A percentile compares a stretch with the other conserved stretches of the same genome.
phyloP scores from a whole-genome alignment of 2,329 filamentous ascomycete genomes.

The Thyridium curvatum region DNA sequence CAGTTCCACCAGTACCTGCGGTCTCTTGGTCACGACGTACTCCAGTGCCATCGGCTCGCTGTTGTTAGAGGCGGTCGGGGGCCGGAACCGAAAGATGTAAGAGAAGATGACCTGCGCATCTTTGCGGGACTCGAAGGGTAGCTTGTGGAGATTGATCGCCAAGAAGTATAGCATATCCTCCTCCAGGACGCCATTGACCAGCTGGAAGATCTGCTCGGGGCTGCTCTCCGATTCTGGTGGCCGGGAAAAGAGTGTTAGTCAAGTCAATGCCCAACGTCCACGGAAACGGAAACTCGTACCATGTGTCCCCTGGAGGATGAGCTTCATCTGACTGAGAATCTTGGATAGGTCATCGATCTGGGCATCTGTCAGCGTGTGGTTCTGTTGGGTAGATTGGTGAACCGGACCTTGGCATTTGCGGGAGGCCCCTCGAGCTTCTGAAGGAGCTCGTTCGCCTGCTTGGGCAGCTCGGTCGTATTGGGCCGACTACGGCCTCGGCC shows the following conservation, averaged over 20 bases:
- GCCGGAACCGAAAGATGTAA: slow-evolving; percentile 86
- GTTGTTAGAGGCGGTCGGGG: slow-evolving; percentile 57
- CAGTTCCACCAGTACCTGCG: slow-evolving; percentile 80
- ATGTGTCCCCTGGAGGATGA: slow-evolving; percentile 86
- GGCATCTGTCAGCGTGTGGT: neutral
- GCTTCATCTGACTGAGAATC: slow-evolving; percentile 84
- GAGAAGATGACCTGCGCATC: slow-evolving; percentile 95
- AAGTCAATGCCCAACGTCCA: neutral
- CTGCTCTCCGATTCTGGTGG: slow-evolving; percentile 72
- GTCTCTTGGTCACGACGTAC: slow-evolving; percentile 80
- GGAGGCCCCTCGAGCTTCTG: slow-evolving; percentile 8
- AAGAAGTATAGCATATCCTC: slow-evolving; percentile 85
- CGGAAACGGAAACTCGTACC: slow-evolving; percentile 45
- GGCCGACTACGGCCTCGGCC: slow-evolving; percentile 14
- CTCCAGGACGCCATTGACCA: slow-evolving; percentile 69
- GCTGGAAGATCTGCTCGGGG: slow-evolving; percentile 80
- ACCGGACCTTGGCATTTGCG: too few species aligned
- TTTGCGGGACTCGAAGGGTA: slow-evolving; percentile 95
- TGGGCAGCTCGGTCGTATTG: slow-evolving; percentile 14
- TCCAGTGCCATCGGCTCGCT: slow-evolving; percentile 78
- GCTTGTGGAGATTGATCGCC: slow-evolving; percentile 71
- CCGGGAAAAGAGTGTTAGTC: neutral
- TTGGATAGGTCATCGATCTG: slow-evolving; percentile 85
- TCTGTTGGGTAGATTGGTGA: too few species aligned
- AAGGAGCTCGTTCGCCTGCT: slow-evolving; percentile 14